A percentile compares a stretch with the other conserved stretches of the same genome.
These are phyloP conservation scores for Setomelanomma holmii DNA, from an alignment of 2,329 filamentous ascomycete genomes.

Conservation along the genomic window DNA sequence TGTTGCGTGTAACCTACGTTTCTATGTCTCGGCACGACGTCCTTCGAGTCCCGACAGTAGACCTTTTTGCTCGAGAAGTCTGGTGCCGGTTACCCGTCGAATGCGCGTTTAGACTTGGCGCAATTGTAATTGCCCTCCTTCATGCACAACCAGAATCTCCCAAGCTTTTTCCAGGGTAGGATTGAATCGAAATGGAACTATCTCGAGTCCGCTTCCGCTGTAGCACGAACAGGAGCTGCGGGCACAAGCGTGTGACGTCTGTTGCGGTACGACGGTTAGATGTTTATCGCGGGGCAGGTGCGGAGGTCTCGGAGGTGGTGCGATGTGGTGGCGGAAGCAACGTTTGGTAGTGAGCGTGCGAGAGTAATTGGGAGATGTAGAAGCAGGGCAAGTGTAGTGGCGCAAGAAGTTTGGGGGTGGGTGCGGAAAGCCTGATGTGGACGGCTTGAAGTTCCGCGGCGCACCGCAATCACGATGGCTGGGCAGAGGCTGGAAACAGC, in stretches of 20 bases:
- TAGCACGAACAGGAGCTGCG: slow-evolving; percentile 5
- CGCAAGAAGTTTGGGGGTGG: background rate
- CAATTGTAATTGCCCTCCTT: slow-evolving; percentile 6
- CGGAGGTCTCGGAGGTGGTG: slow-evolving; percentile 21
- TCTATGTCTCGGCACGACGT: background rate
- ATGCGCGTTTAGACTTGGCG: slow-evolving; percentile 19
- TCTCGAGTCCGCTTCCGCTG: slow-evolving; percentile 4
- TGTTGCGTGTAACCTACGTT: background rate
- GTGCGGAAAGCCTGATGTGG: background rate
- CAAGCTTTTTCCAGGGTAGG: slow-evolving; percentile 1
- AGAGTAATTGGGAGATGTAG: background rate
- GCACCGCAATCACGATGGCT: slow-evolving; percentile 19
- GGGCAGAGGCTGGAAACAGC: slow-evolving; percentile 9
- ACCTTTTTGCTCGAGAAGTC: slow-evolving; percentile 7
- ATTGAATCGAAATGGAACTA: background rate
- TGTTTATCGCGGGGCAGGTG: background rate
- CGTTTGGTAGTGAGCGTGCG: background rate
- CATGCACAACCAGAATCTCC: too few species aligned
- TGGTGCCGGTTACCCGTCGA: slow-evolving; percentile 14
- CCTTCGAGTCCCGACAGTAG: background rate
- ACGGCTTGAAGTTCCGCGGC: slow-evolving; percentile 1
- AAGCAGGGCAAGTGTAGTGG: background rate
- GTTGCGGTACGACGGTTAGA: background rate
- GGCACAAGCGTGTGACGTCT: slow-evolving; percentile 27
- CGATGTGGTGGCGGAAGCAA: background rate